These are phyloP conservation scores for Mucor lusitanicus DNA, from an alignment of 371 early-diverging fungal genomes.

Conservation along the genomic window DNA sequence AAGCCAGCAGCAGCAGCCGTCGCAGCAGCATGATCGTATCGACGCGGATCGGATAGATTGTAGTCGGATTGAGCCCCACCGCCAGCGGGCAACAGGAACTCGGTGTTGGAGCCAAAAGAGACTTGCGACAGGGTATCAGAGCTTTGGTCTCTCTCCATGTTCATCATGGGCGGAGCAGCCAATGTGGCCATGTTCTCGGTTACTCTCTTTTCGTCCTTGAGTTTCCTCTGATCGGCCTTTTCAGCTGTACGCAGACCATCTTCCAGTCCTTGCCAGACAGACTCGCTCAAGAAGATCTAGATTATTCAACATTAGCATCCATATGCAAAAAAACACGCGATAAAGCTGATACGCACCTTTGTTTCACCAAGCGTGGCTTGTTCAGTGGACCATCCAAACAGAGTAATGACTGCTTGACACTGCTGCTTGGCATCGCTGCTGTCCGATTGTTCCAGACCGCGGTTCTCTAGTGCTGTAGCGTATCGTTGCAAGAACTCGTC, in stretches of 20 bases:
- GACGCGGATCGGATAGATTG: slow-evolving; percentile 1
- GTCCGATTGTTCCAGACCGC: slow-evolving; percentile 17
- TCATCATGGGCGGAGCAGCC: slow-evolving; percentile 13
- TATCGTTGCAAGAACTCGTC: slow-evolving; percentile 57
- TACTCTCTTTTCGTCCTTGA: slow-evolving; percentile 31
- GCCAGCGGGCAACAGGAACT: slow-evolving; percentile 19
- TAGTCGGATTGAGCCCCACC: slow-evolving; percentile 9
- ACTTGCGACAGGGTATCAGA: slow-evolving; percentile 34
- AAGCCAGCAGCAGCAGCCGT: slow-evolving; percentile 20
- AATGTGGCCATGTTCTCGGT: slow-evolving; percentile 22
- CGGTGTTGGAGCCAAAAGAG: slow-evolving; percentile 40
- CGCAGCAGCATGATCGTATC: slow-evolving; percentile 2
- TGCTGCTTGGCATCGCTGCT: slow-evolving; percentile 57
- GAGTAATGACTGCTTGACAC: slow-evolving; percentile 38
- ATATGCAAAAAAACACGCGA: neutral
- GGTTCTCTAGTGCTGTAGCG: slow-evolving; percentile 4
- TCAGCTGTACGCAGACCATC: slow-evolving; percentile 45
- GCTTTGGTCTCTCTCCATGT: slow-evolving; percentile 32
- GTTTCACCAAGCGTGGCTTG: slow-evolving; percentile 75
- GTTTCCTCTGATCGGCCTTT: slow-evolving; percentile 35
- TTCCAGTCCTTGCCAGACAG: slow-evolving; percentile 68
- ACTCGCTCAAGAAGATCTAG: slow-evolving; percentile 69
- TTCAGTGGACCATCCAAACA: slow-evolving; percentile 65
- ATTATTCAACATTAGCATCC: neutral
- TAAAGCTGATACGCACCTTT: slow-evolving; percentile 50